Conservation (phyloP, 1,284 basidiomycete genomes). For the Cystobasidium slooffiae region DNA sequence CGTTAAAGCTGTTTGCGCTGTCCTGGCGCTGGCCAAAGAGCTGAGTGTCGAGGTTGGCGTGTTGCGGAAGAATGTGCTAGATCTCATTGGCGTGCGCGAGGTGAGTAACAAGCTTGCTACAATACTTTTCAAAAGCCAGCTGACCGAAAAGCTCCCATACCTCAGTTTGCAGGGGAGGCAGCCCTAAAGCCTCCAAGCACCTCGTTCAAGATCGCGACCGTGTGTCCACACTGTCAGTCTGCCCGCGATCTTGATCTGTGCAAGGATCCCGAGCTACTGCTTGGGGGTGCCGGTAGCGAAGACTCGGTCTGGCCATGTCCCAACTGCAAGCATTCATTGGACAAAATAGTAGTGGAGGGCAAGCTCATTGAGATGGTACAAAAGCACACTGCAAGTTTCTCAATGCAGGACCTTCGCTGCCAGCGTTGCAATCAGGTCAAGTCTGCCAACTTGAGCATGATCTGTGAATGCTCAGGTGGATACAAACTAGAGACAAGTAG, state of each 20-base stretch:
- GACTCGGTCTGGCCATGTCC: constrained; percentile 56
- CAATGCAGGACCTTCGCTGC: constrained; percentile 82
- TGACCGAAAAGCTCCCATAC: constrained; percentile 45
- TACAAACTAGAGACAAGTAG: constrained; percentile 34
- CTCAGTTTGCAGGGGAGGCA: constrained; percentile 68
- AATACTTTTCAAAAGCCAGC: neutral
- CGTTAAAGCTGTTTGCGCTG: constrained; percentile 83
- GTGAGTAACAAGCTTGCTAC: constrained; percentile 56
- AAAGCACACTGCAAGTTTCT: constrained; percentile 72
- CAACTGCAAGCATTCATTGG: constrained; percentile 83
- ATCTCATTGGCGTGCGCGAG: constrained; percentile 83
- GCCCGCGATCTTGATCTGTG: constrained; percentile 87
- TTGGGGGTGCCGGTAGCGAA: neutral
- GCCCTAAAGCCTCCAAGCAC: constrained; percentile 91
- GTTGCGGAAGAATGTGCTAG: constrained; percentile 84
- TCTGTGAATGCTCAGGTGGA: constrained; percentile 70
- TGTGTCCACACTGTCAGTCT: constrained; percentile 87
- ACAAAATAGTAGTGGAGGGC: constrained; percentile 81
- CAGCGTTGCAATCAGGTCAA: constrained; percentile 85
- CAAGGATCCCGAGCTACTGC: constrained; percentile 81
- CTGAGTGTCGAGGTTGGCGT: constrained; percentile 83
- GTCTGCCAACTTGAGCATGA: constrained; percentile 79
- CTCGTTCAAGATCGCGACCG: constrained; percentile 80
- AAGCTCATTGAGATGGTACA: constrained; percentile 78
- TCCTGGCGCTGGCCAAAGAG: constrained; percentile 76